A percentile compares a stretch with the other conserved stretches of the same genome.
phyloP scores from a whole-genome alignment of 1,139 yeast genomes.

The Pichiaceae sp. region DNA sequence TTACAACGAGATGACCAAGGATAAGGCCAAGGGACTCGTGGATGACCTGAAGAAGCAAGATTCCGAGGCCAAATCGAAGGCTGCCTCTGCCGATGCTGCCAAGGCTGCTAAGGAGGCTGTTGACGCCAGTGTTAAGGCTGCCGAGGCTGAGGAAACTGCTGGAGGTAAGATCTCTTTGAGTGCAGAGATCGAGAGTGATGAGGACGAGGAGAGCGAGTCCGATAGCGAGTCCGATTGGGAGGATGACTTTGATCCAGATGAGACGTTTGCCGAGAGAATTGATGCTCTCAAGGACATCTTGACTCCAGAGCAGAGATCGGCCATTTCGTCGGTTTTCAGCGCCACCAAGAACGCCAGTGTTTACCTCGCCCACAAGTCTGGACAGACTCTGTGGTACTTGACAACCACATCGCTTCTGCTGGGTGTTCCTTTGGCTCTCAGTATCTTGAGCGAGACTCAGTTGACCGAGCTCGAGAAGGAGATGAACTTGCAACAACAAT shows the following conservation, averaged over 20 bases:
- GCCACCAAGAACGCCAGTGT: slow-evolving; percentile 28
- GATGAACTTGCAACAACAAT: slow-evolving; percentile 69
- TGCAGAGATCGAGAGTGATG: slow-evolving; percentile 7
- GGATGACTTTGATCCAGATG: slow-evolving; percentile 73
- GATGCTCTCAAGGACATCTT: slow-evolving; percentile 86
- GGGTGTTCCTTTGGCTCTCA: slow-evolving; percentile 88
- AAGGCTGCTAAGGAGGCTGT: slow-evolving; percentile 2
- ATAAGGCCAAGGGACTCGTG: not conserved
- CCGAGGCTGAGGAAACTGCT: slow-evolving; percentile 3
- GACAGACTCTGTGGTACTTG: slow-evolving; percentile 74
- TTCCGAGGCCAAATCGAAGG: slow-evolving; percentile 2
- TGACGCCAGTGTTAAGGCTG: slow-evolving; percentile 6
- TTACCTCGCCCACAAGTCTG: slow-evolving; percentile 49
- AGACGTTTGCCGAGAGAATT: slow-evolving; percentile 79
- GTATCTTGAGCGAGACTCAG: slow-evolving; percentile 88
- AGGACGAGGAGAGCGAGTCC: slow-evolving; percentile 15
- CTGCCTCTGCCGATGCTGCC: slow-evolving; percentile 6
- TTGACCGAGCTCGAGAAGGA: slow-evolving; percentile 89
- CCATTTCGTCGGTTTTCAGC: slow-evolving; percentile 26
- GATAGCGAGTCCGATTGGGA: slow-evolving; percentile 34
- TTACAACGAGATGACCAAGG: not conserved
- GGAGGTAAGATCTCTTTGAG: not conserved
- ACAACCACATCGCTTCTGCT: slow-evolving; percentile 78
- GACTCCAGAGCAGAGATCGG: slow-evolving; percentile 76
- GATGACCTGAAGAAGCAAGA: slow-evolving; percentile 1